Evolutionary conservation across 495 filamentous ascomycete genomes (phyloP), one percentile per base, ranked within the genome.

Genomic region (Penicillium robsamsonii): DNA sequence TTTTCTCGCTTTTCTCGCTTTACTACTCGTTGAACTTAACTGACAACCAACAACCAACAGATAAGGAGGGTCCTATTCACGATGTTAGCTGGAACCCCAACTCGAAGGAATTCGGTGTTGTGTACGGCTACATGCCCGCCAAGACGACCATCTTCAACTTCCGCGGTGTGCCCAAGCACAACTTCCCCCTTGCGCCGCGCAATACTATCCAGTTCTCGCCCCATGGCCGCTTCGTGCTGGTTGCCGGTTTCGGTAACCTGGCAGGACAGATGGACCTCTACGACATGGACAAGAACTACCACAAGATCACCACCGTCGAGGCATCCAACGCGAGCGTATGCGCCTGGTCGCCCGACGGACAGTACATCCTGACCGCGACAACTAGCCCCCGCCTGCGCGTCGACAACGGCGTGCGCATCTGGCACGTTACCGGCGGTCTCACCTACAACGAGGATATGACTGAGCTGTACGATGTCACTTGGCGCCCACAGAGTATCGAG

Each of bases 21-120:
- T 5, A 17, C 3, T 40, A 22, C 35, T 15, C 18, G 9, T 7
- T 12, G 33, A 29, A 25, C 6, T 3, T 4, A 40, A 25, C 43
- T 48, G 9, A 55, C 33, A 20, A 15, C 11, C 3, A 30, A 55
- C 33, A 20, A 15, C 11, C 3, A 30, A 45, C 56, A 86, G 94
- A 98, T 79, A 97, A 97, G 74, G 92, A 97, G 68, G 94, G 94
- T 1, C 94, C 94, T 17, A 97, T 98, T 60, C 93, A 98, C 72
- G 94, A 98, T 66, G 94, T 98, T 38, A 81, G 88, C n/a, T 98
- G 94, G 94, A 96, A 91, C 15, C 91, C 94, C 20, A 96, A 92
- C 71, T 93, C 90, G 35, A 93, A 90, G 74, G 91, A 96, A 71
- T 98, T 98, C 65, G 94, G 91, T 60, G 94, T 98, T 20, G 84